Conservation (phyloP, 352 stramenopile genomes). For the Globisporangium viniferum region DNA sequence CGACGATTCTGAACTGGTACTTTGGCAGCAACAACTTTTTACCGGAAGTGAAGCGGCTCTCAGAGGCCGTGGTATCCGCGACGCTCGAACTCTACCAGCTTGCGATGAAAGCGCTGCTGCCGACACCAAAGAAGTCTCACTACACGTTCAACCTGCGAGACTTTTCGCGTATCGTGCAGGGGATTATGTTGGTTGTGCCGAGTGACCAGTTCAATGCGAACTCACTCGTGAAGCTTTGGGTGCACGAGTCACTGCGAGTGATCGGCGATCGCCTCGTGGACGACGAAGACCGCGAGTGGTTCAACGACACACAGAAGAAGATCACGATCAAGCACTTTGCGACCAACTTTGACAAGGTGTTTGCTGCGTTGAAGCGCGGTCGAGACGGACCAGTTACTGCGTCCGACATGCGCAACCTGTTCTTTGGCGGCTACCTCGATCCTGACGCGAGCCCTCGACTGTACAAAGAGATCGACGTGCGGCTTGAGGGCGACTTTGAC, state of each 20-base stretch:
- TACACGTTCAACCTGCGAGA: slow-evolving; percentile 96
- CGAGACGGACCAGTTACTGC: slow-evolving; percentile 69
- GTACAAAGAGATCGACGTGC: slow-evolving; percentile 82
- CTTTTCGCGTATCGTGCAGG: slow-evolving; percentile 92
- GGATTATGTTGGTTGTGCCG: slow-evolving; percentile 88
- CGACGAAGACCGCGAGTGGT: slow-evolving; percentile 91
- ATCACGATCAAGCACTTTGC: slow-evolving; percentile 88
- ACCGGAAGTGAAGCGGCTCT: slow-evolving; percentile 66
- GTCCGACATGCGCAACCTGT: slow-evolving; percentile 86
- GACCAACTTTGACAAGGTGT: slow-evolving; percentile 87
- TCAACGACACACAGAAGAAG: slow-evolving; percentile 86
- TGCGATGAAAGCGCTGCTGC: slow-evolving; percentile 81
- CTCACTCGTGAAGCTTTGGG: slow-evolving; percentile 90
- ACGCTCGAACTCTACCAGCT: slow-evolving; percentile 91
- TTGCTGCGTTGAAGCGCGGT: slow-evolving; percentile 73
- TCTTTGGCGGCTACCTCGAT: slow-evolving; percentile 92
- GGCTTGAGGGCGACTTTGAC: slow-evolving; percentile 59
- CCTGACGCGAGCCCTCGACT: slow-evolving; percentile 69
- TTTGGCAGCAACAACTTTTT: slow-evolving; percentile 67
- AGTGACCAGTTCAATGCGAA: slow-evolving; percentile 81
- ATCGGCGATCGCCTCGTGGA: slow-evolving; percentile 94
- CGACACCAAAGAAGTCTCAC: slow-evolving; percentile 93
- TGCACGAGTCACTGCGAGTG: slow-evolving; percentile 92
- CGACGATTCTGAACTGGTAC: slow-evolving; percentile 88
- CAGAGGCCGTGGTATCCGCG: slow-evolving; percentile 79